Conservation (phyloP, 2,329 filamentous ascomycete genomes). For the Colletotrichum lini region DNA sequence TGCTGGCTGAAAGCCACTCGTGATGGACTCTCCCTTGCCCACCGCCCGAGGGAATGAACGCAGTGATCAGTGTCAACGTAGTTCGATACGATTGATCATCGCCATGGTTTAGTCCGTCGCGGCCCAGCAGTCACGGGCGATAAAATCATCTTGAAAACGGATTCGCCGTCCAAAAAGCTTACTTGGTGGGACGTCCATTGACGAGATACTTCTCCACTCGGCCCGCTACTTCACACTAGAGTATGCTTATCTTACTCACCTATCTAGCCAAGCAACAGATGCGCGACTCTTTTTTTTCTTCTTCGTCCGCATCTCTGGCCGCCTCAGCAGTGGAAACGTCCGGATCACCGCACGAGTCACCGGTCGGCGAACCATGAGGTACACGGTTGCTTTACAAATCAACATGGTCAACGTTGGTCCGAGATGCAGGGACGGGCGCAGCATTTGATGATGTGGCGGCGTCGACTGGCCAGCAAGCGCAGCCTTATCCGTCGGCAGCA, state of each 20-base stretch:
- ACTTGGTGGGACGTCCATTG: not conserved
- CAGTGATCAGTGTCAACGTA: slow-evolving; percentile 20
- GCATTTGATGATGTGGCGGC: slow-evolving; percentile 38
- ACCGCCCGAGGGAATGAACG: not conserved
- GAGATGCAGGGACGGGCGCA: slow-evolving; percentile 27
- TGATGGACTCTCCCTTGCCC: slow-evolving; percentile 5
- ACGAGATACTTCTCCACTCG: not conserved
- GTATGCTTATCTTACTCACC: not conserved
- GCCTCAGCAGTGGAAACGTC: not conserved
- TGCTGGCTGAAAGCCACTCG: slow-evolving; percentile 20
- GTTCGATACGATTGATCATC: not conserved
- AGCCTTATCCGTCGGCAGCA: slow-evolving; percentile 41
- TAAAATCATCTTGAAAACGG: slow-evolving; percentile 2
- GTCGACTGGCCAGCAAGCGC: slow-evolving; percentile 29
- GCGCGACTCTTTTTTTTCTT: not conserved
- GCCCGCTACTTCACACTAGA: not conserved
- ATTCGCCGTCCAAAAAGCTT: slow-evolving; percentile 16
- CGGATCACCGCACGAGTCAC: slow-evolving; percentile 23
- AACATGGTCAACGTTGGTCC: slow-evolving; percentile 28
- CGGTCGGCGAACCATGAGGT: slow-evolving; percentile 4
- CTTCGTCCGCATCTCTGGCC: not conserved
- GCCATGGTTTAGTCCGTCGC: not conserved
- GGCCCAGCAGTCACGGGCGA: slow-evolving; percentile 9
- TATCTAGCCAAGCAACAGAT: slow-evolving; percentile 5
- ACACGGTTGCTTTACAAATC: slow-evolving; percentile 40